These are phyloP conservation scores for Morella rubra DNA, from an alignment of 306 rosid genomes.

Conservation along the genomic window DNA sequence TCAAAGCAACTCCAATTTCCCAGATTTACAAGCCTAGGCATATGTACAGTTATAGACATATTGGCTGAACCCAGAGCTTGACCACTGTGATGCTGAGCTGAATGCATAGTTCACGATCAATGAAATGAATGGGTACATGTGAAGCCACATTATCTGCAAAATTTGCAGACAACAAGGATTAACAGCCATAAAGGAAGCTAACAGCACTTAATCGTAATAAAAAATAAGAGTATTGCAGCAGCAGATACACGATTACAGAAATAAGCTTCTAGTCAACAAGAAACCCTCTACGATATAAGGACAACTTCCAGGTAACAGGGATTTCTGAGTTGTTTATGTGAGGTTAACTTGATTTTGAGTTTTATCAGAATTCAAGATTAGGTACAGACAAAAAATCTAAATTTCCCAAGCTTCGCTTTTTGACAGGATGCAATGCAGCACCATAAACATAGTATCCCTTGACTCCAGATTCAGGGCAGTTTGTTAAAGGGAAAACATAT, in stretches of 20 bases:
- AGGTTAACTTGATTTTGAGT: background rate
- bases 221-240: constrained; percentile 1
- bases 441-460: background rate
- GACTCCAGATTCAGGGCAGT: constrained; percentile 12
- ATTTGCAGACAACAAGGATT: constrained; percentile 29
- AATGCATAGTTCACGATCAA: constrained; percentile 24
- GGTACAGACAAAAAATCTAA: background rate
- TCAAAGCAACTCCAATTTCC: constrained; percentile 34
- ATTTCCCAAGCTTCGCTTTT: background rate
- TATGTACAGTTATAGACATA: constrained; percentile 52
- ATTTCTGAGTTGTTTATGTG: background rate
- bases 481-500: constrained; percentile 13
- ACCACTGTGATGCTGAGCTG: constrained; percentile 24
- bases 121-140: constrained; percentile 23
- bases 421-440: background rate
- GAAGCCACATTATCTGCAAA: constrained; percentile 52
- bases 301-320: background rate
- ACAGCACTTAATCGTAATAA: constrained; percentile 3
- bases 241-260: background rate
- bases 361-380: background rate
- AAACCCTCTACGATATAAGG: background rate
- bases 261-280: background rate
- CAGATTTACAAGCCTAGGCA: constrained; percentile 51
- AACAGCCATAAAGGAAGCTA: constrained; percentile 18
- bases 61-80: constrained; percentile 27